These are phyloP conservation scores for Thozetella sp. DNA, from an alignment of 495 filamentous ascomycete species.

Conservation along the genomic window DNA sequence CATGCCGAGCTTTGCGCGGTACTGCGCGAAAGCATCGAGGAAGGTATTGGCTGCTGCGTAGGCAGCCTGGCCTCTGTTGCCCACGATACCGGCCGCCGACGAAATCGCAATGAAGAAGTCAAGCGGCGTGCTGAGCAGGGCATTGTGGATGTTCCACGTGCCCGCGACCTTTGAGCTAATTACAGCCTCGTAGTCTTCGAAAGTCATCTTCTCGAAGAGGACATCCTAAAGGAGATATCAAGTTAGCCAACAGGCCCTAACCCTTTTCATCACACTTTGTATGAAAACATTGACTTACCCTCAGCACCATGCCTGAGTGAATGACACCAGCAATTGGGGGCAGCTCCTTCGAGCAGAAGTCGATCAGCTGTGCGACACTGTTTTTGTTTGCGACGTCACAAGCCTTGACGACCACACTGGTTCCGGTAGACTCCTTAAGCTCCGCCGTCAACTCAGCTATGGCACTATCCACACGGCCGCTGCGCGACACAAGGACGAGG, in stretches of 20 bases:
- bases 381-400: slow-evolving; percentile 32
- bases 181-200: slow-evolving; percentile 39
- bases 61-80: slow-evolving; percentile 49
- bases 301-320: slow-evolving; percentile 55
- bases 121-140: slow-evolving; percentile 31
- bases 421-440: slow-evolving; percentile 25
- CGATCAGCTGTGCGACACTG: slow-evolving; percentile 30
- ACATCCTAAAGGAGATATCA: slow-evolving; percentile 29
- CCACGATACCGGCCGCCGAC: slow-evolving; percentile 47
- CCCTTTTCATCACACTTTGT: too few species aligned
- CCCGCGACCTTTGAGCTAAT: slow-evolving; percentile 53
- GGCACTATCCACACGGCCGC: slow-evolving; percentile 28
- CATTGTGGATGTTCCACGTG: slow-evolving; percentile 56
- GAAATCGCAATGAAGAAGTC: slow-evolving; percentile 60
- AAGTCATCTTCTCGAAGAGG: slow-evolving; percentile 50
- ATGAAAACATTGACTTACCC: slow-evolving; percentile 16
- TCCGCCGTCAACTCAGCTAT: slow-evolving; percentile 31
- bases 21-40: slow-evolving; percentile 43
- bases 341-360: slow-evolving; percentile 16
- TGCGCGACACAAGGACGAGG: slow-evolving; percentile 57
- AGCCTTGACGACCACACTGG: slow-evolving; percentile 28
- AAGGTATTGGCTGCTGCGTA: slow-evolving; percentile 58
- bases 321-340: slow-evolving; percentile 44
- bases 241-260: not conserved
- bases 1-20: slow-evolving; percentile 34